Evolutionary conservation across 106 monocot genomes (phyloP).

Genomic region (Triglochin maritima): DNA sequence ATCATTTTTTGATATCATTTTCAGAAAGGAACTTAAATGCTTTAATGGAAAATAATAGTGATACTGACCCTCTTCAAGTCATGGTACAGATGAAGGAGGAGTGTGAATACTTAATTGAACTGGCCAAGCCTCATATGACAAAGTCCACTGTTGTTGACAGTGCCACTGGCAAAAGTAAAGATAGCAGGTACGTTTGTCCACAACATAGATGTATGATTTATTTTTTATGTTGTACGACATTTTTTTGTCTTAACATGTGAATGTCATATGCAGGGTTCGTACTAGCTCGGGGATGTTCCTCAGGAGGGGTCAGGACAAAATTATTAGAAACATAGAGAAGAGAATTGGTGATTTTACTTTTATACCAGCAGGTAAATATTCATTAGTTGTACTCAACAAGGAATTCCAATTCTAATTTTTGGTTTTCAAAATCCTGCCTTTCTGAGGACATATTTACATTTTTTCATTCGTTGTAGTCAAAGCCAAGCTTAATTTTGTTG

Average conservation of each 20-base stretch:
- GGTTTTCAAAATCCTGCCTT: neutral
- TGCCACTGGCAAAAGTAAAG: slow-evolving; percentile 14
- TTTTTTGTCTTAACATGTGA: neutral
- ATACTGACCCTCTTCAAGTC: neutral
- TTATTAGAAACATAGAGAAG: slow-evolving; percentile 10
- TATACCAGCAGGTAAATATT: slow-evolving; percentile 11
- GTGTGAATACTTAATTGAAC: slow-evolving; percentile 11
- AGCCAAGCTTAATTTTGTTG: neutral
- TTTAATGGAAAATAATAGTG: neutral
- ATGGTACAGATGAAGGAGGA: slow-evolving; percentile 13
- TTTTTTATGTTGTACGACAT: neutral
- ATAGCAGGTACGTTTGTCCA: slow-evolving; percentile 8
- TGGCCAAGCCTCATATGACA: slow-evolving; percentile 15
- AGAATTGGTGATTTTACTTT: slow-evolving; percentile 18
- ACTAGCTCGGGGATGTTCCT: slow-evolving; percentile 17
- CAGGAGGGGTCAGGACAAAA: slow-evolving; percentile 16
- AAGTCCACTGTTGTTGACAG: slow-evolving; percentile 16
- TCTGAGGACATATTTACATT: neutral
- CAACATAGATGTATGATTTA: neutral
- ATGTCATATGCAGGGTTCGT: slow-evolving; percentile 6
- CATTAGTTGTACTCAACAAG: neutral
- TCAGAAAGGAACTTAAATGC: neutral
- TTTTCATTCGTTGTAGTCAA: neutral
- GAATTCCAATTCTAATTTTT: neutral
- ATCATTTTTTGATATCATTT: too few relatives aligned